Conservation (phyloP, 306 rosid genomes). For the Cercis canadensis region DNA sequence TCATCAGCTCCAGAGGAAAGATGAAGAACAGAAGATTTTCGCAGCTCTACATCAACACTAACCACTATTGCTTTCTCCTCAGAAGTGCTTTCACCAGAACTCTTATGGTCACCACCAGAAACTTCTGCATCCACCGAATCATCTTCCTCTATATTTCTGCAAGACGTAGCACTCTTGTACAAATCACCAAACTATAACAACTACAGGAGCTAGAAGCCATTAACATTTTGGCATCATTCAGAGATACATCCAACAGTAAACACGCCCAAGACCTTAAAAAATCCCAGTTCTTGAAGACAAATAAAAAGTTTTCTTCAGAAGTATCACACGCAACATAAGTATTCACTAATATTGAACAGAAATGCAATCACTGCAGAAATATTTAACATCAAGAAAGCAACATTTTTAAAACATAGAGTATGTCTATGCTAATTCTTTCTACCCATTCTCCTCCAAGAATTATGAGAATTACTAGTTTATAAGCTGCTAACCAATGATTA, state of each 20-base stretch:
- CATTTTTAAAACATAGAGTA: not conserved
- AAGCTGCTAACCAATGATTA: no score
- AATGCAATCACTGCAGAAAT: not conserved
- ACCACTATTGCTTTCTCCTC: conserved; percentile 57
- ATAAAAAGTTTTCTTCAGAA: conserved; percentile 14
- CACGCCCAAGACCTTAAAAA: conserved; percentile 16
- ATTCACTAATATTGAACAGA: not conserved
- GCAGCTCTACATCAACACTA: conserved; percentile 57
- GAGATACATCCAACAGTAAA: conserved; percentile 1
- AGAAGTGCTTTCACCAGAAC: conserved; percentile 59
- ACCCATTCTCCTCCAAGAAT: conserved; percentile 6
- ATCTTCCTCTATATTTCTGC: conserved; percentile 84
- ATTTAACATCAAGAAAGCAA: conserved; percentile 4
- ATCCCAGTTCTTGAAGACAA: conserved; percentile 24
- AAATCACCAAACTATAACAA: conserved; percentile 45
- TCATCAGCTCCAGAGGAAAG: conserved; percentile 34
- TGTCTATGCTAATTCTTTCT: not conserved
- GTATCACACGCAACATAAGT: not conserved
- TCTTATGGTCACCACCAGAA: conserved; percentile 61
- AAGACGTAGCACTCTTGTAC: conserved; percentile 40
- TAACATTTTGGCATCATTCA: conserved; percentile 1
- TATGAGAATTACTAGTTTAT: not conserved
- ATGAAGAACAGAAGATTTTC: conserved; percentile 34
- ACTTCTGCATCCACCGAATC: conserved; percentile 63
- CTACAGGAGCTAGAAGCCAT: conserved; percentile 23